A percentile compares a stretch with the other conserved stretches of the same genome.
phyloP scores from a whole-genome alignment of 768 basidiomycete genomes.

The Cubamyces sp. region DNA sequence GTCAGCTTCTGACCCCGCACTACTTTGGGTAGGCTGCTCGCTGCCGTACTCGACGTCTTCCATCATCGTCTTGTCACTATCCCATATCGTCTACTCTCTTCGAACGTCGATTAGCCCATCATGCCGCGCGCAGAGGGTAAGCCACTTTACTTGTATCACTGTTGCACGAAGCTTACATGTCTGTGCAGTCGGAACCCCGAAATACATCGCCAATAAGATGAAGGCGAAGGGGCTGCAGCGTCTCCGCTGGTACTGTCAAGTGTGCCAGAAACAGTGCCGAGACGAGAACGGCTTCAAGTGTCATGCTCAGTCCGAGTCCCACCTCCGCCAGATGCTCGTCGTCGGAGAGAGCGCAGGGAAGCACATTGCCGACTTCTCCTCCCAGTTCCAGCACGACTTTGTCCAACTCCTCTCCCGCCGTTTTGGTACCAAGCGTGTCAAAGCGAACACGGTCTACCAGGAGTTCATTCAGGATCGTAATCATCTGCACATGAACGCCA shows the following conservation, averaged over 20 bases:
- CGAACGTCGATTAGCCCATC: slow-evolving; percentile 25
- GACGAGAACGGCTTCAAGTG: slow-evolving; percentile 99
- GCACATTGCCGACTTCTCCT: slow-evolving; percentile 90
- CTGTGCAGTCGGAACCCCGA: slow-evolving; percentile 77
- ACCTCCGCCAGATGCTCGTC: slow-evolving; percentile 95
- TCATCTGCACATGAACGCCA: slow-evolving; percentile 98
- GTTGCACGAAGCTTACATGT: neutral
- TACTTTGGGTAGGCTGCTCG: too few species aligned
- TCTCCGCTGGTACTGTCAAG: slow-evolving; percentile 98
- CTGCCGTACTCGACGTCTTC: neutral
- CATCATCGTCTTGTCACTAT: neutral
- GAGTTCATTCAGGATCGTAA: slow-evolving; percentile 94
- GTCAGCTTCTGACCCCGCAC: too few species aligned
- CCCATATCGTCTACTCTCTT: neutral
- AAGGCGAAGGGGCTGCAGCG: slow-evolving; percentile 96
- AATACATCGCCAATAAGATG: slow-evolving; percentile 93
- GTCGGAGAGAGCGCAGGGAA: slow-evolving; percentile 93
- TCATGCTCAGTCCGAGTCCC: slow-evolving; percentile 84
- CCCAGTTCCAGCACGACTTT: slow-evolving; percentile 89
- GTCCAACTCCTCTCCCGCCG: slow-evolving; percentile 87
- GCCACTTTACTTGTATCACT: neutral
- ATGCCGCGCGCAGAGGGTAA: slow-evolving; percentile 89
- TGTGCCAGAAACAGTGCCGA: slow-evolving; percentile 98
- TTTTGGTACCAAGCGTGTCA: slow-evolving; percentile 94
- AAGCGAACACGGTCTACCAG: slow-evolving; percentile 95